phyloP scores from a whole-genome alignment of 2,329 filamentous ascomycete genomes.

The Metarhizium sp. region DNA sequence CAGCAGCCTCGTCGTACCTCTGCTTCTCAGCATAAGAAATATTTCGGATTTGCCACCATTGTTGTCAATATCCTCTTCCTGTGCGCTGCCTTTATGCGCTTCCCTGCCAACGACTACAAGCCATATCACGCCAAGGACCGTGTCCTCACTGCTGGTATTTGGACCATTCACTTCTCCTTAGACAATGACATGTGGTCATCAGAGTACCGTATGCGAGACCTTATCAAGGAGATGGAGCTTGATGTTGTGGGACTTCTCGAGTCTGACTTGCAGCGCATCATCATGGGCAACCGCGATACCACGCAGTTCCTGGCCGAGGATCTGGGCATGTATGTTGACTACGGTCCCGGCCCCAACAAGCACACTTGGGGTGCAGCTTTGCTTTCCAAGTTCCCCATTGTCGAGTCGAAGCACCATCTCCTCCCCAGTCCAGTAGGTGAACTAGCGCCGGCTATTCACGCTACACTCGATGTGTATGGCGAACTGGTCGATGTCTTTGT shows the following conservation, averaged over 20 bases:
- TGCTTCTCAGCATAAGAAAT: conserved; percentile 38
- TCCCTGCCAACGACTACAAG: conserved; percentile 84
- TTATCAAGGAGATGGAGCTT: conserved; percentile 90
- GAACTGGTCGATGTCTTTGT: conserved; percentile 88
- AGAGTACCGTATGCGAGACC: conserved; percentile 83
- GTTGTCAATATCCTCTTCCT: conserved; percentile 72
- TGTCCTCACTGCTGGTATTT: conserved; percentile 87
- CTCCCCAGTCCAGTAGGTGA: conserved; percentile 90
- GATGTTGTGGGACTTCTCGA: conserved; percentile 94
- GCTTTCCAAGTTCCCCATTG: conserved; percentile 92
- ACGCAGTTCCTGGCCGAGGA: conserved; percentile 95
- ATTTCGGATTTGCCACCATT: conserved; percentile 51
- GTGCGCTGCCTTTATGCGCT: conserved; percentile 75
- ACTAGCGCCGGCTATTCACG: conserved; percentile 89
- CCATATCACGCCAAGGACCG: conserved; percentile 85
- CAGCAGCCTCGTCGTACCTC: conserved; percentile 19
- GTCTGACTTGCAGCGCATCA: conserved; percentile 89
- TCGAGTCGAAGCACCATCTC: conserved; percentile 94
- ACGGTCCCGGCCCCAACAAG: conserved; percentile 94
- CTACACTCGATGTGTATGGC: conserved; percentile 90
- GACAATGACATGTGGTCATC: conserved; percentile 99
- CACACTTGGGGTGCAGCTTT: conserved; percentile 95
- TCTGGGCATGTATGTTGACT: conserved; percentile 97
- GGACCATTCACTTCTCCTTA: conserved; percentile 96
- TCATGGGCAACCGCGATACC: conserved; percentile 97